Base-by-base conservation (phyloP, 768 basidiomycete genomes). In the Russula foetens region DNA sequence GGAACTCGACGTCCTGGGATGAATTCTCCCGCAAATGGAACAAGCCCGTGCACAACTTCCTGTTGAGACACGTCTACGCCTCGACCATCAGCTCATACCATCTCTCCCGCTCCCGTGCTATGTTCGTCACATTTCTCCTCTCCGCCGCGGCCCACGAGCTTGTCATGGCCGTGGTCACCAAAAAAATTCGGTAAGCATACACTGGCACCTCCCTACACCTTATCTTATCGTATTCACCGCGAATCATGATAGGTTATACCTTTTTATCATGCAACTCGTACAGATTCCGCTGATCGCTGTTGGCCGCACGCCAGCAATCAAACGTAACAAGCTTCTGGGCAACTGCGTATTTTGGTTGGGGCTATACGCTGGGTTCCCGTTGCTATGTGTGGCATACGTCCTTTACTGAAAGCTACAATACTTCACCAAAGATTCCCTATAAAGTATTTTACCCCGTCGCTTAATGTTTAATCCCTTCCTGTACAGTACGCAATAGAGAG, bases 21-120 rank as follows among this genome's bases (percentile, higher is more conserved):
- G 92, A 98, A 72, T 98, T 96, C 71, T 90, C 95, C 4, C 85
- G 97, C 46, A 95, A 96, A 75, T 98, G 97, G 96, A 98, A 98
- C 75, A 93, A 91, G 65, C 96, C 96, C 12, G 96, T 98, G 33
- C 87, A 98, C 66, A 80, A 81, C n/a, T 92, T 92, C 81, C 82
- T 99, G 41, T 80, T 98, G 19, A 85, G 92, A 12, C 97, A 99
- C 70, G 94, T 99, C 33, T 99, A 99, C 67, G 87, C 93, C 3
- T 88, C 93, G 11, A 84, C 91, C 7, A 91, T 96, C 58, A 76
- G 82, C 47, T 81, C 84, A 55, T 88, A 90, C 71, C 79, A 82
- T 60, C 73, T 97, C 53, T 89, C 90, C 45, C 83, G 81, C 59
- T 79, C 80, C 6, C 77, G 81, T n/a, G 97, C 97, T 12, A 92